These are phyloP conservation scores for Excoecaria agallocha DNA, from an alignment of 345 rosid species.

Conservation along the genomic window DNA sequence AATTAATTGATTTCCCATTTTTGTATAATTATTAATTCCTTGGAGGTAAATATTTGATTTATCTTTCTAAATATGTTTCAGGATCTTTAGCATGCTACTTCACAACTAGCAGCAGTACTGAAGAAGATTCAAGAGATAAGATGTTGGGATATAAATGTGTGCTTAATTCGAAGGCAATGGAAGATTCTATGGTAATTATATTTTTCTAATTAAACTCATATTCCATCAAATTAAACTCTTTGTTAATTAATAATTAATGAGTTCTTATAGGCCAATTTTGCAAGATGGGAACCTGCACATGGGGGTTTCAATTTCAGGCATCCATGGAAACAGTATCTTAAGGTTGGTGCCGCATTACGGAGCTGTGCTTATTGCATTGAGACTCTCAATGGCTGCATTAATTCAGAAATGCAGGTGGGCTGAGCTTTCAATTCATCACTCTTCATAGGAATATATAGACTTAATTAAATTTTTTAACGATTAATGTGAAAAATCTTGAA, in stretches of 20 bases:
- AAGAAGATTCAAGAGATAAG: constrained; percentile 22
- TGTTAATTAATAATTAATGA: too few species aligned
- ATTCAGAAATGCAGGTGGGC: constrained; percentile 34
- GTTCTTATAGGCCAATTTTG: constrained; percentile 34
- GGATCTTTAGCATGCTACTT: constrained; percentile 39
- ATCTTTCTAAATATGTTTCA: constrained; percentile 16
- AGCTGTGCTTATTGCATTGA: constrained; percentile 43
- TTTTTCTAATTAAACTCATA: not conserved
- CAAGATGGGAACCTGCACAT: constrained; percentile 54
- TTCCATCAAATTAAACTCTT: not conserved
- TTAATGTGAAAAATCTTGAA: not conserved
- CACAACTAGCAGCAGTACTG: constrained; percentile 1
- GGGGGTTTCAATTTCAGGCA: constrained; percentile 45
- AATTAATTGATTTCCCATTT: not conserved
- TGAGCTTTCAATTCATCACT: too few species aligned
- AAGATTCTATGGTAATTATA: constrained; percentile 45
- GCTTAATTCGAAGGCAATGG: constrained; percentile 38
- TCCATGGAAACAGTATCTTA: constrained; percentile 53
- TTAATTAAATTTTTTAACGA: too few species aligned
- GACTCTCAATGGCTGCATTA: constrained; percentile 31
- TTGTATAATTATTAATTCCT: not conserved
- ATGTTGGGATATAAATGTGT: constrained; percentile 42
- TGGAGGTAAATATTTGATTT: too few species aligned
- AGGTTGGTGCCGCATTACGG: constrained; percentile 40
- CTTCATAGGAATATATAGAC: too few species aligned